Evolutionary conservation across 2,329 filamentous ascomycete species (phyloP).

Genomic region (Simplicillium sp.): DNA sequence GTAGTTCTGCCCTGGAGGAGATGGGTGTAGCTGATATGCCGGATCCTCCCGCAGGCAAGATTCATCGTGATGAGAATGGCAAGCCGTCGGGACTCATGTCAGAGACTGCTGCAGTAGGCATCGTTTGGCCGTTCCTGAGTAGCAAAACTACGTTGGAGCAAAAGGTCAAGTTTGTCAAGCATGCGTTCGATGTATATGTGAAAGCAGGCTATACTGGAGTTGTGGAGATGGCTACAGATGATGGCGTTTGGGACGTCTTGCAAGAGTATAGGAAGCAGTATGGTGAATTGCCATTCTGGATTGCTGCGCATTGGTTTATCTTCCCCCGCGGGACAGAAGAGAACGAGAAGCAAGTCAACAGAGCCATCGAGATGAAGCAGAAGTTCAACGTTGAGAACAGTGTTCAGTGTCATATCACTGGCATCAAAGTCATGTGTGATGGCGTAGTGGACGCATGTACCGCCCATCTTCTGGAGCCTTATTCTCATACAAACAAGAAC

Average conservation of each 20-base stretch:
- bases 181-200: constrained; percentile 34
- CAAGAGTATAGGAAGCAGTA: constrained; percentile 22
- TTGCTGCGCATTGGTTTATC: constrained; percentile 42
- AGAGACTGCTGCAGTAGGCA: constrained; percentile 32
- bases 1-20: constrained; percentile 33
- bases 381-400: constrained; percentile 17
- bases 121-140: constrained; percentile 38
- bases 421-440: constrained; percentile 55
- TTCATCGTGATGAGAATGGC: constrained; percentile 31
- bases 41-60: constrained; percentile 31
- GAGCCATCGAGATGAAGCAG: constrained; percentile 29
- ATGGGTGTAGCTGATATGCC: constrained; percentile 29
- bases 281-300: constrained; percentile 24
- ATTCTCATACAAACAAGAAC: constrained; percentile 33
- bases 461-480: constrained; percentile 47
- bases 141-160: constrained; percentile 28
- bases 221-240: constrained; percentile 46
- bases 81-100: constrained; percentile 33
- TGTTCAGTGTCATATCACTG: constrained; percentile 38
- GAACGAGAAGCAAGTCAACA: constrained; percentile 29
- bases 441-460: constrained; percentile 56
- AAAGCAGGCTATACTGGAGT: constrained; percentile 37
- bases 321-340: constrained; percentile 23
- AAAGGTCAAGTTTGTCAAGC: constrained; percentile 28
- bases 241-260: constrained; percentile 33